Evolutionary conservation across 2,329 filamentous ascomycete species (phyloP).

Genomic region (Diplodia intermedia): DNA sequence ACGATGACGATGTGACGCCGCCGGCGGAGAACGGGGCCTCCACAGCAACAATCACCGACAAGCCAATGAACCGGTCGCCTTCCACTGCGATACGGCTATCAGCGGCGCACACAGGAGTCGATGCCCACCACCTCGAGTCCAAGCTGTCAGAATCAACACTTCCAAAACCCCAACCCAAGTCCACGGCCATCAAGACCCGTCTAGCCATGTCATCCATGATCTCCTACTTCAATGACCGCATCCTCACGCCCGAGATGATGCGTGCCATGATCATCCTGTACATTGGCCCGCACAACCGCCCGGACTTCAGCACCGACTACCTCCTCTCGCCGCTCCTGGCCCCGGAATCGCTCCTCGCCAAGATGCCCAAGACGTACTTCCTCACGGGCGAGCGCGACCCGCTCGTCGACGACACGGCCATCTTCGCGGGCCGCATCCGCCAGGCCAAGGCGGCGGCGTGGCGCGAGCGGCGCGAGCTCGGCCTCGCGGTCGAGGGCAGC

Average conservation of each 20-base stretch:
- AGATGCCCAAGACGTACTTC: constrained; percentile 95
- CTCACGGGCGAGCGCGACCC: constrained; percentile 95
- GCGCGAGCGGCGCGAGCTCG: constrained; percentile 62
- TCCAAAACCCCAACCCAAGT: constrained; percentile 44
- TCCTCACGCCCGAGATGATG: constrained; percentile 97
- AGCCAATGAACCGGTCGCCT: not conserved
- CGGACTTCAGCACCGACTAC: constrained; percentile 91
- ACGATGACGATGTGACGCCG: constrained; percentile 50
- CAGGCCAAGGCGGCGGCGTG: constrained; percentile 72
- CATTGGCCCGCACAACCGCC: constrained; percentile 89
- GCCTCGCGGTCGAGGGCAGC: constrained; percentile 56
- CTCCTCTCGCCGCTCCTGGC: constrained; percentile 88
- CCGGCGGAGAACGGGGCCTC: constrained; percentile 33
- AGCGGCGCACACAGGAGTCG: constrained; percentile 48
- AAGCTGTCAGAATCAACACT: constrained; percentile 34
- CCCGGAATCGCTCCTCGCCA: constrained; percentile 79
- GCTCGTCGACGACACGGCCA: constrained; percentile 93
- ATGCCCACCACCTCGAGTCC: constrained; percentile 39
- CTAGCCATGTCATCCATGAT: constrained; percentile 96
- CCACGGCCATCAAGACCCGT: constrained; percentile 72
- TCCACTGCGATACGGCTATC: constrained; percentile 47
- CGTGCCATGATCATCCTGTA: constrained; percentile 98
- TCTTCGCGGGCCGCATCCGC: constrained; percentile 88
- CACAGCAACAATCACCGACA: constrained; percentile 37
- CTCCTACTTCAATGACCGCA: constrained; percentile 95